Evolutionary conservation across 1,284 basidiomycete genomes (phyloP), one percentile per base, ranked within the genome.

Genomic region (Rhodofomes roseus): DNA sequence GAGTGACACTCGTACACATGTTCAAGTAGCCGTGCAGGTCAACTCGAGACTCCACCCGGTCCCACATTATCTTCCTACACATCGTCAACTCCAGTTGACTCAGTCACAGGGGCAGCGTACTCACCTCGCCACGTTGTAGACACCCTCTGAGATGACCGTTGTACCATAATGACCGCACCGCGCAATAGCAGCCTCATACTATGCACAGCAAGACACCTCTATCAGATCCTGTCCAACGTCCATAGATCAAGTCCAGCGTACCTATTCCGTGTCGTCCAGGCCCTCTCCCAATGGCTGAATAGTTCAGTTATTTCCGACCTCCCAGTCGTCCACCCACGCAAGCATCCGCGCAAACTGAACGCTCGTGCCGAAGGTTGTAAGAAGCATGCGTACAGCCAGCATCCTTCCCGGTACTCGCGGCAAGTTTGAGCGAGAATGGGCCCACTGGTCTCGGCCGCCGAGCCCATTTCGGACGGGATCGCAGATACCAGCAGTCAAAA

Each of bases 401-500:
- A 51, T 51, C 29, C 29, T 29, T 31, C 29, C 34, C 12, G 34
- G 34, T 36, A 12, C 7, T 36, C 34, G n/a, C 34, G 34, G 12
- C 34, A 36, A 12, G 6, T 36, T 12, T 12, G 34, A 36, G 34
- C 12, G 7, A 36, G 12, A 12, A 36, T 12, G 34, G 34, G n/a
- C n/a, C n/a, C n/a, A n/a, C n/a, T 48, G 8, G 66, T 60, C 34
- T 66, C 62, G 8, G 77, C 75, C 6, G 79, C 76, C n/a, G 76
- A 59, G 27, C 81, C 80, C 5, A 77, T 65, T 12, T 81, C 78
- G 16, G 81, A 83, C 3, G 89, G 89, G 0, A 83, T 89, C 1
- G 87, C 86, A 22, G 84, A 80, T 63, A 85, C 81, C 65, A n/a
- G n/a, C n/a, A 90, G 81, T 40, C 86, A 80, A 60, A 90, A 90